phyloP scores from a whole-genome alignment of 1,284 basidiomycete species.

The Ganoderma sinense region DNA sequence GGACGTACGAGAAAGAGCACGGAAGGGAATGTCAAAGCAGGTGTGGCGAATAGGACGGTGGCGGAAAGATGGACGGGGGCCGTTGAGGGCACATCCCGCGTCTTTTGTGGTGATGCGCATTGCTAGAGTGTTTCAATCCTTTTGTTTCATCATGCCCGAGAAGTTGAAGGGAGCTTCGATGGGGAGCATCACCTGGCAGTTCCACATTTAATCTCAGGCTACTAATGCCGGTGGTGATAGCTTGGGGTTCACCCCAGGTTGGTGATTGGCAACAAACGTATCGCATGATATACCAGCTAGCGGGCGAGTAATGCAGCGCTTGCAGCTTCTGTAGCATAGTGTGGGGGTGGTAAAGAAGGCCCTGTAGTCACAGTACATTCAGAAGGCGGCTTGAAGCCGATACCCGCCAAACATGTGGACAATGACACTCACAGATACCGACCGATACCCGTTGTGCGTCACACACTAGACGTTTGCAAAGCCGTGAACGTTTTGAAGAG shows the following conservation, averaged over 20 bases:
- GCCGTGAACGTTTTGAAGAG: not conserved
- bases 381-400: not conserved
- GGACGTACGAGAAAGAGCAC: not conserved
- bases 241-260: not conserved
- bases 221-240: constrained; percentile 1
- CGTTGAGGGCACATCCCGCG: not conserved
- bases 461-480: not conserved
- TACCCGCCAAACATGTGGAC: not conserved
- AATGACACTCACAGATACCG: not conserved
- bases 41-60: not conserved
- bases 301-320: no score
- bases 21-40: not conserved
- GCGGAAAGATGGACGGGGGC: not conserved
- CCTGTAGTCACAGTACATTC: not conserved
- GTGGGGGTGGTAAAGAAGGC: no score
- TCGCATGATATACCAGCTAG: not conserved
- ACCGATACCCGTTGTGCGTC: not conserved
- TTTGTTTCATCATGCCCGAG: constrained; percentile 8
- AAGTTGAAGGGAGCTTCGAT: not conserved
- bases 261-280: not conserved
- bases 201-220: not conserved
- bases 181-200: not conserved
- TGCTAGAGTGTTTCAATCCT: not conserved
- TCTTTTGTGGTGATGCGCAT: not conserved
- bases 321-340: no score